Evolutionary conservation across 176 grass and related monocot genomes (phyloP).

Genomic region (Carex scoparia): DNA sequence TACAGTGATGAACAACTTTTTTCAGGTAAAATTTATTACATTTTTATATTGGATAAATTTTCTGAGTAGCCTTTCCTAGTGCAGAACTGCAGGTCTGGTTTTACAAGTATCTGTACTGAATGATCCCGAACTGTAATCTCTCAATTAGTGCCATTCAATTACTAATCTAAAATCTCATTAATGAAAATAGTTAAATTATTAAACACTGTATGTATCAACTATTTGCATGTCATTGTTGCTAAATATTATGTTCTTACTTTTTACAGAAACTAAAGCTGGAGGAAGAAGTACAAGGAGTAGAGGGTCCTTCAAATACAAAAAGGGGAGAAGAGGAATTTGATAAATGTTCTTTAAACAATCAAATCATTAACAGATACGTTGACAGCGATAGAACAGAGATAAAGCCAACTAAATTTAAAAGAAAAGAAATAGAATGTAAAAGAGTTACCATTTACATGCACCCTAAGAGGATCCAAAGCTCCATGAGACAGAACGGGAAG

Average conservation of each 20-base stretch:
- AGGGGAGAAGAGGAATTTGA: not conserved
- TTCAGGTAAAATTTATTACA: constrained; percentile 37
- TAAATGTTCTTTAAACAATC: constrained; percentile 6
- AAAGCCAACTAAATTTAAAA: constrained; percentile 4
- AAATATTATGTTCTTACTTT: not conserved
- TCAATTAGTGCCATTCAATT: not conserved
- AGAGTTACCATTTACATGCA: constrained; percentile 53
- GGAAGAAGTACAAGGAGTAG: not conserved
- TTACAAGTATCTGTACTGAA: not conserved
- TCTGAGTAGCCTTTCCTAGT: not conserved
- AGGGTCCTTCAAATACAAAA: not conserved
- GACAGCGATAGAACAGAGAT: constrained; percentile 12
- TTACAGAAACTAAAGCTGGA: constrained; percentile 10
- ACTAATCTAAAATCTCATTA: not conserved
- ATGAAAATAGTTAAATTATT: not conserved
- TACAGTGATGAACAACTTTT: constrained; percentile 59
- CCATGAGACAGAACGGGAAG: constrained; percentile 39
- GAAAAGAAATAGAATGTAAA: constrained; percentile 29
- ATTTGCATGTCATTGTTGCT: not conserved
- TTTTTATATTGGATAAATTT: constrained; percentile 14
- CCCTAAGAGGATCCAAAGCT: constrained; percentile 15
- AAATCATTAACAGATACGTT: constrained; percentile 19
- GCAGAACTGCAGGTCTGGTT: not conserved
- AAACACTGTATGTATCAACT: not conserved
- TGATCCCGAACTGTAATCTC: not conserved